Evolutionary conservation across 352 stramenopile species (phyloP), one percentile per base, ranked within the genome.

Genomic region (Phytophthora agathidicida): DNA sequence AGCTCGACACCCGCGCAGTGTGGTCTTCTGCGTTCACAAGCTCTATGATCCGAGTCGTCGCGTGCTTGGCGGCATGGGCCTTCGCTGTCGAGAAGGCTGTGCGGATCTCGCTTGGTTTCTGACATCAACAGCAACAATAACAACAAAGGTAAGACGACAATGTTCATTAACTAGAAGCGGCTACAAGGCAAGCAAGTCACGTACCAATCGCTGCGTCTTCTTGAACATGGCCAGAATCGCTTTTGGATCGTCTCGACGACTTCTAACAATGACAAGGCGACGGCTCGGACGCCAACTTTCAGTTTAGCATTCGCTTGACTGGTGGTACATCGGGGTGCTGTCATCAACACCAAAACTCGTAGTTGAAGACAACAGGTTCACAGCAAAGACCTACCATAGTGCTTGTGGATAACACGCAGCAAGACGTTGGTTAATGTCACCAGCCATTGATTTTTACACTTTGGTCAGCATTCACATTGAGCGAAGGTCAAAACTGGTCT

Each of bases 1-100:
- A 36, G 64, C 77, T 92, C 9, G 80, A 75, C 7, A 87, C 59
- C 44, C 67, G 75, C 10, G 64, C 30, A 1, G 83, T 89, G 73
- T 96, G 77, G 56, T 97, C 87, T 48, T 80, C 76, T 6, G 79
- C 66, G 44, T 91, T 89, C 27, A 91, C 69, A 37, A 91, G 86
- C 20, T 80, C 80, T 32, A 93, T 38, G 48, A 91, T 82, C 26
- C 55, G 65, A 37, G 50, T 71, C 22, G 57, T 68, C 6, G 67
- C 57, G 16, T 76, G 45, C 22, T 74, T 77, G 17, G 66, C 62
- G 0, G 79, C 77, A 32, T 65, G 62, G 16, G 71, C 65, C 56
- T 89, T 90, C 38, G 81, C 75, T 9, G 62, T 45, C 45, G 75
- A 70, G 60, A 91, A 91, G 27, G 77, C 77, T 22, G 75, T 66